These are phyloP conservation scores for Xylogone sp. DNA, from an alignment of 2,329 filamentous ascomycete species.

Conservation along the genomic window DNA sequence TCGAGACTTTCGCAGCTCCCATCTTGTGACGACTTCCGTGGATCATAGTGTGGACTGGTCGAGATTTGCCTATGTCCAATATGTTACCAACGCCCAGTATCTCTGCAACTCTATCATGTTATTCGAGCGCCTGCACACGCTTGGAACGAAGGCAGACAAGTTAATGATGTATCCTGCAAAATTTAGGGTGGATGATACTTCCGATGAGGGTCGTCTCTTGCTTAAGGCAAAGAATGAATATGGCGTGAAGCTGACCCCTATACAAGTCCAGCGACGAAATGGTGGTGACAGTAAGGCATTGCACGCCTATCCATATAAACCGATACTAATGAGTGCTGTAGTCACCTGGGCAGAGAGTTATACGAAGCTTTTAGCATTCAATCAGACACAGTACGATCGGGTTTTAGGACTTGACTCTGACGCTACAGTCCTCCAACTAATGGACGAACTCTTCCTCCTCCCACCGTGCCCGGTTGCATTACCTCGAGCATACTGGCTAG, in stretches of 20 bases:
- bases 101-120: slow-evolving; percentile 49
- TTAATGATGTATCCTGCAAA: slow-evolving; percentile 37
- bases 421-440: slow-evolving; percentile 53
- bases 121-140: slow-evolving; percentile 38
- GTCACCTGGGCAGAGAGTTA: slow-evolving; percentile 49
- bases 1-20: no score
- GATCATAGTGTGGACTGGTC: slow-evolving; percentile 32
- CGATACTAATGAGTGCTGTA: slow-evolving; percentile 26
- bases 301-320: not conserved
- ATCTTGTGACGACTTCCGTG: no score
- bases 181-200: slow-evolving; percentile 24
- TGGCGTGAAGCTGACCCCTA: slow-evolving; percentile 44
- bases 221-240: slow-evolving; percentile 43
- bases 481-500: slow-evolving; percentile 69
- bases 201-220: slow-evolving; percentile 39
- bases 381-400: slow-evolving; percentile 50
- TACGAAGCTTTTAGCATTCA: slow-evolving; percentile 56
- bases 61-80: slow-evolving; percentile 45
- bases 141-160: slow-evolving; percentile 39
- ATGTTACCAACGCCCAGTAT: slow-evolving; percentile 43
- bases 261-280: slow-evolving; percentile 29
- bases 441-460: slow-evolving; percentile 70
- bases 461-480: slow-evolving; percentile 60
- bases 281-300: slow-evolving; percentile 5
- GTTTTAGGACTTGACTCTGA: slow-evolving; percentile 61